Conservation (phyloP, 768 basidiomycete species). For the Lactifluus rugatus region DNA sequence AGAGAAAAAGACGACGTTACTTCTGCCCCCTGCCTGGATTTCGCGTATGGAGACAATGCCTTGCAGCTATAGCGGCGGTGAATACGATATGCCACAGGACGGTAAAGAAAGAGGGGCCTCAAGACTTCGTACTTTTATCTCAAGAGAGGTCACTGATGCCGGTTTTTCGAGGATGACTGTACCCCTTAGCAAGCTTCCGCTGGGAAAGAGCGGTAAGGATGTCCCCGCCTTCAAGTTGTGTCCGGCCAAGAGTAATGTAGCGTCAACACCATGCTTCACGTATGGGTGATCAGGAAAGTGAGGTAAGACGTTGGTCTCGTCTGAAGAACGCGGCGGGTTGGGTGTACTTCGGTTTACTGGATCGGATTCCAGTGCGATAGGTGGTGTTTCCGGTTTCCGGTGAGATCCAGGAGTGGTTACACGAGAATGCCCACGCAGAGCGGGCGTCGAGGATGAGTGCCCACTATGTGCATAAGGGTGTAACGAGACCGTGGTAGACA, state of each 20-base stretch:
- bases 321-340: background rate
- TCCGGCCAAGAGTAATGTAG: conserved; percentile 7
- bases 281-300: background rate
- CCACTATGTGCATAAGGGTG: background rate
- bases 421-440: background rate
- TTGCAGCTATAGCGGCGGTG: conserved; percentile 2
- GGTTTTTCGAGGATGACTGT: conserved; percentile 1
- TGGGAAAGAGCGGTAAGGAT: conserved; percentile 1
- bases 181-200: conserved; percentile 9
- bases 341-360: background rate
- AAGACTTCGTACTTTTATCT: conserved; percentile 4
- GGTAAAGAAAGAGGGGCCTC: background rate
- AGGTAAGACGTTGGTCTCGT: background rate
- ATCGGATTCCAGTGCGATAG: background rate
- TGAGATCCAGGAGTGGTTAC: background rate
- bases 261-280: background rate
- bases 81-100: background rate
- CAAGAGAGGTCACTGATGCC: background rate
- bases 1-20: background rate
- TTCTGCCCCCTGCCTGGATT: conserved; percentile 7
- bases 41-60: conserved; percentile 5
- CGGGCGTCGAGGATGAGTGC: background rate
- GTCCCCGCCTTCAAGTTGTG: conserved; percentile 5
- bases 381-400: background rate
- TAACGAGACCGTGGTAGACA: background rate